A percentile compares a stretch with the other conserved stretches of the same genome.
phyloP scores from a whole-genome alignment of 208 protist species.

The Leishmania arabica region DNA sequence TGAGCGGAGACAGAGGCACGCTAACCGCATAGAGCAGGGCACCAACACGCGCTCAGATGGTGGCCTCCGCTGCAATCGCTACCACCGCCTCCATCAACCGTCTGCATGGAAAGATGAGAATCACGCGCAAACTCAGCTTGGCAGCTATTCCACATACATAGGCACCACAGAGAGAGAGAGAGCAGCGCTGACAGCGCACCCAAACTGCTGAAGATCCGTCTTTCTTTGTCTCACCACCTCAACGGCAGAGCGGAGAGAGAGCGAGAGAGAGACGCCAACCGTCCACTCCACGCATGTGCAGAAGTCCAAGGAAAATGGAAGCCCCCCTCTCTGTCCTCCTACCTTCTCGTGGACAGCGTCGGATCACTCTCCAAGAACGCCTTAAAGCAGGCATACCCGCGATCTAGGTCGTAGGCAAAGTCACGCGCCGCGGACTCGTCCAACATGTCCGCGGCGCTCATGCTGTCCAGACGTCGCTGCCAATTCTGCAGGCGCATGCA shows the following conservation, averaged over 20 bases:
- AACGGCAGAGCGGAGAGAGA: background rate
- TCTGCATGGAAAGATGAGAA: background rate
- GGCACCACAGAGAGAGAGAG: background rate
- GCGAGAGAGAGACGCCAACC: background rate
- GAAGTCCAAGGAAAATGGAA: background rate
- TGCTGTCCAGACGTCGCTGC: conserved; percentile 80
- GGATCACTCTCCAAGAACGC: conserved; percentile 64
- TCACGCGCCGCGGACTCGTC: conserved; percentile 80
- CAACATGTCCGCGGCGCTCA: conserved; percentile 92
- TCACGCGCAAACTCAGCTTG: background rate
- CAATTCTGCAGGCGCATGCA: conserved; percentile 60
- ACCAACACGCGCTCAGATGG: background rate
- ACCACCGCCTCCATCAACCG: background rate
- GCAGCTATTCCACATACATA: background rate
- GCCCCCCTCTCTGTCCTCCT: background rate
- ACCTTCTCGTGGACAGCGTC: conserved; percentile 16
- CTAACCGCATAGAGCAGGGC: background rate
- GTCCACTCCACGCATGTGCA: background rate
- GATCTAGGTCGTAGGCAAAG: conserved; percentile 92
- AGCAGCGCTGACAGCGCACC: background rate
- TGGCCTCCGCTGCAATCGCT: background rate
- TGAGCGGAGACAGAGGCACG: background rate
- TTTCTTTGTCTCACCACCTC: background rate
- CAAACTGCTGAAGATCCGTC: background rate
- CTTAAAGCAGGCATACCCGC: conserved; percentile 81